A percentile compares a stretch with the other conserved stretches of the same genome.
Evolutionary conservation across 768 basidiomycete species (phyloP).

Genomic region (Kwoniella sp.): DNA sequence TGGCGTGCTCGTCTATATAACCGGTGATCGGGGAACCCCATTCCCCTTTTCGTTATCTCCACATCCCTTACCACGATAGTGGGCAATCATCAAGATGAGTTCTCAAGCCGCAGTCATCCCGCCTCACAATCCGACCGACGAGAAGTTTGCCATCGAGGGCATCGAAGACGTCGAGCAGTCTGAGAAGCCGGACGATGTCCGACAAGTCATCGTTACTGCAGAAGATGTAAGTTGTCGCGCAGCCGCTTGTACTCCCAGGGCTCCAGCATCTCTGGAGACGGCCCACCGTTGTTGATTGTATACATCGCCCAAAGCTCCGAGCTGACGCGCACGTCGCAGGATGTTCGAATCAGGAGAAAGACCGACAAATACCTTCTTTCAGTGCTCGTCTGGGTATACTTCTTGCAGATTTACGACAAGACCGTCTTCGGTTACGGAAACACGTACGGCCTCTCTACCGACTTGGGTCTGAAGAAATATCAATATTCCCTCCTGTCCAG

Average conservation of each 20-base stretch:
- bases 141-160: slow-evolving; percentile 10
- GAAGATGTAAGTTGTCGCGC: slow-evolving; percentile 24
- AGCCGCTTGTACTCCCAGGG: too few relatives aligned
- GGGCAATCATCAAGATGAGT: neutral
- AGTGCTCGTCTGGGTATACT: slow-evolving; percentile 52
- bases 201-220: slow-evolving; percentile 24
- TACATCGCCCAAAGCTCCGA: neutral
- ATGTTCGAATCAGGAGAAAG: slow-evolving; percentile 35
- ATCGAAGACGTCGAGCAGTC: slow-evolving; percentile 3
- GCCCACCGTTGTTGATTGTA: too few relatives aligned
- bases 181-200: neutral
- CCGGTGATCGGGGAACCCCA: neutral
- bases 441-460: slow-evolving; percentile 20
- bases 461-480: slow-evolving; percentile 9
- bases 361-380: slow-evolving; percentile 46
- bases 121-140: neutral
- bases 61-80: too few relatives aligned
- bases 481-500: slow-evolving; percentile 26
- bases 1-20: neutral
- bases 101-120: neutral
- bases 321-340: slow-evolving; percentile 10
- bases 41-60: neutral
- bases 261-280: too few relatives aligned
- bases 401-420: slow-evolving; percentile 55
- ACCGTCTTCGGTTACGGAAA: slow-evolving; percentile 28